phyloP scores from a whole-genome alignment of 768 basidiomycete genomes.

The Suillus hirtellus region DNA sequence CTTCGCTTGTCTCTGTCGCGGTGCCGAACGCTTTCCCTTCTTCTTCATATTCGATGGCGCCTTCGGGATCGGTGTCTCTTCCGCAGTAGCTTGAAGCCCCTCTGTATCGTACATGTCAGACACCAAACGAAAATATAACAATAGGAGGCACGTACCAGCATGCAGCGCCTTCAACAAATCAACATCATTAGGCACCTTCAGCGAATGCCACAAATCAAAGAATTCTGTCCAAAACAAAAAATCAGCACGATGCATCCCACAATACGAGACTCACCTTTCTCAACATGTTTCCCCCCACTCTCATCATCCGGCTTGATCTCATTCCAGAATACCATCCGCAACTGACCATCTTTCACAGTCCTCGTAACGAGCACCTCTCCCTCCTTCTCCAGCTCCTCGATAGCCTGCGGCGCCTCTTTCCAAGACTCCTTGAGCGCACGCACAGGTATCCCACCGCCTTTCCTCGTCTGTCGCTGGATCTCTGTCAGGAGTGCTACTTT shows the following conservation, averaged over 20 bases:
- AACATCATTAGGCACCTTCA: conserved; percentile 84
- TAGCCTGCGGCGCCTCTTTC: conserved; percentile 81
- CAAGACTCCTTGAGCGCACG: conserved; percentile 87
- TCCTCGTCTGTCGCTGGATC: conserved; percentile 81
- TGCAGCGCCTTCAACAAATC: conserved; percentile 78
- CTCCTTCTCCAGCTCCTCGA: conserved; percentile 88
- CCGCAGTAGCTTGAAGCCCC: conserved; percentile 78
- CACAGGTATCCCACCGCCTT: conserved; percentile 83
- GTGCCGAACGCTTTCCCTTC: conserved; percentile 76
- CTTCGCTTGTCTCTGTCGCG: conserved; percentile 72
- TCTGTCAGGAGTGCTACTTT: conserved; percentile 83
- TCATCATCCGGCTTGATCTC: conserved; percentile 80
- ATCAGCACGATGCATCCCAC: conserved; percentile 7
- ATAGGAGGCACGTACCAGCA: conserved; percentile 49
- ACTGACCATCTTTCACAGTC: conserved; percentile 77
- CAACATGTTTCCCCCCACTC: conserved; percentile 66
- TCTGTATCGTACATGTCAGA: conserved; percentile 41
- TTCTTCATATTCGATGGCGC: conserved; percentile 66
- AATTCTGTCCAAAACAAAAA: conserved; percentile 59
- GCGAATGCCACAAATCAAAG: conserved; percentile 79
- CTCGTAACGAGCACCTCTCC: conserved; percentile 89
- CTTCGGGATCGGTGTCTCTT: conserved; percentile 57
- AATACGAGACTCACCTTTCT: conserved; percentile 60
- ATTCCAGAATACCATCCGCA: conserved; percentile 89
- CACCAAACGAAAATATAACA: conserved; percentile 2